Percentiles rank a stretch among this genome's conserved stretches.
phyloP scores from a whole-genome alignment of 2,329 filamentous ascomycete species.

The Fusarium sp. region DNA sequence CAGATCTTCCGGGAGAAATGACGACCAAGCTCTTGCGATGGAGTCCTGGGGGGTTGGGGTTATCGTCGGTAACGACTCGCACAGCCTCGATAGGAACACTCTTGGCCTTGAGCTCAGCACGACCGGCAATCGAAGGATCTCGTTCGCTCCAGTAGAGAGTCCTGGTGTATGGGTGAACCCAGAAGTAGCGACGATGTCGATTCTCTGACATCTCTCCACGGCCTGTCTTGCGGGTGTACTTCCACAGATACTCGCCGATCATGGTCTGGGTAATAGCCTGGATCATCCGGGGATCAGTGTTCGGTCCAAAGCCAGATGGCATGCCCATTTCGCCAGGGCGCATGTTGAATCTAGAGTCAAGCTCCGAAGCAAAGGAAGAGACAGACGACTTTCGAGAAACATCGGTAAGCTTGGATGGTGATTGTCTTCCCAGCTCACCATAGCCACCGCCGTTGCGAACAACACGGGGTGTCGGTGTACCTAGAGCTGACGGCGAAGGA shows the following conservation, averaged over 20 bases:
- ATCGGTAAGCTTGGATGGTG: conserved; percentile 53
- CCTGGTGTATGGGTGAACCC: conserved; percentile 97
- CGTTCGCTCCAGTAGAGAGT: conserved; percentile 96
- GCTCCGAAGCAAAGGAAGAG: conserved; percentile 93
- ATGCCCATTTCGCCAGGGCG: conserved; percentile 64
- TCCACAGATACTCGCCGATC: conserved; percentile 99
- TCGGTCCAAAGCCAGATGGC: conserved; percentile 68
- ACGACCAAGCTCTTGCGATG: conserved; percentile 94
- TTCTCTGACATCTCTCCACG: conserved; percentile 88
- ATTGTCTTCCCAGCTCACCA: conserved; percentile 58
- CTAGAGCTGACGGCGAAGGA: conserved; percentile 58
- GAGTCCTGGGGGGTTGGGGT: conserved; percentile 91
- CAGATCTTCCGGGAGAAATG: conserved; percentile 83
- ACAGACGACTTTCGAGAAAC: conserved; percentile 75
- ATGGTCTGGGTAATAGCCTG: conserved; percentile 99
- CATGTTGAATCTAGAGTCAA: conserved; percentile 90
- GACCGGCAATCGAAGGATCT: conserved; percentile 83
- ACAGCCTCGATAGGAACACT: conserved; percentile 94
- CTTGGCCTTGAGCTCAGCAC: conserved; percentile 80
- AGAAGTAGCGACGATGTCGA: conserved; percentile 95
- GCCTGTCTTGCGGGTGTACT: conserved; percentile 96
- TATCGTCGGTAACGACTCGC: conserved; percentile 90
- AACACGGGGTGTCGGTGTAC: conserved; percentile 66
- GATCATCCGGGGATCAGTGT: conserved; percentile 96
- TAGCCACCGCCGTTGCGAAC: conserved; percentile 58